Evolutionary conservation across 2,329 filamentous ascomycete genomes (phyloP), one percentile per base, ranked within the genome.

Genomic region (Colletotrichum endophyticum): DNA sequence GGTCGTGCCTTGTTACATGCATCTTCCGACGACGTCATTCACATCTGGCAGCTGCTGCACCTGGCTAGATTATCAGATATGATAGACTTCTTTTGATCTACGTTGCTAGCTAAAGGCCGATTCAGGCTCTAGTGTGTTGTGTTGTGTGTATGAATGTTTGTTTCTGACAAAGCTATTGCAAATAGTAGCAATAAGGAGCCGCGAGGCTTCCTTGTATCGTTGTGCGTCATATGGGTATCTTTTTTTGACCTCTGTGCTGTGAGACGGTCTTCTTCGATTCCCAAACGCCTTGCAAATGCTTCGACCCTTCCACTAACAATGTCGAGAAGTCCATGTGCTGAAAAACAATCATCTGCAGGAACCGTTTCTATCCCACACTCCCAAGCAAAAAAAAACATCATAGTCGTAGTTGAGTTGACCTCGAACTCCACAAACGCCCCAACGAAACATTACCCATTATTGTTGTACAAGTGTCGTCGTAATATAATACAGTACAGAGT

Each of bases 201-300:
- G 59, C 39, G 59, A 15, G 59, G 57, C 59, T 39, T 34, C 30
- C 66, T 71, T 36, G 32, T 64, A 32, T 70, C 53, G 62, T 59
- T 68, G 30, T 75, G 66, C 72, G 72, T 72, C 39, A 64, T 64
- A 27, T 72, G 66, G 75, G 75, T 77, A 77, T 77, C 75, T 67
- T 75, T 61, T 61, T 63, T 72, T 62, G 72, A 75, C 75, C 72
- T 70, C 62, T 70, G 44, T 70, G 36, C 34, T 63, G 49, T 63
- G 13, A 75, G 61, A 75, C 49, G 66, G 71, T 62, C 59, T 53
- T 72, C 72, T 77, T 75, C 22, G 74, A 76, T 76, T 72, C 75
- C 75, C 72, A 75, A 77, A 77, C 75, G 75, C 75, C 75, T 67
- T 66, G 75, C 72, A 77, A 75, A 67, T 77, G 66, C 66, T 68